phyloP scores from a whole-genome alignment of 495 filamentous ascomycete genomes.

The Neurospora tetraspora region DNA sequence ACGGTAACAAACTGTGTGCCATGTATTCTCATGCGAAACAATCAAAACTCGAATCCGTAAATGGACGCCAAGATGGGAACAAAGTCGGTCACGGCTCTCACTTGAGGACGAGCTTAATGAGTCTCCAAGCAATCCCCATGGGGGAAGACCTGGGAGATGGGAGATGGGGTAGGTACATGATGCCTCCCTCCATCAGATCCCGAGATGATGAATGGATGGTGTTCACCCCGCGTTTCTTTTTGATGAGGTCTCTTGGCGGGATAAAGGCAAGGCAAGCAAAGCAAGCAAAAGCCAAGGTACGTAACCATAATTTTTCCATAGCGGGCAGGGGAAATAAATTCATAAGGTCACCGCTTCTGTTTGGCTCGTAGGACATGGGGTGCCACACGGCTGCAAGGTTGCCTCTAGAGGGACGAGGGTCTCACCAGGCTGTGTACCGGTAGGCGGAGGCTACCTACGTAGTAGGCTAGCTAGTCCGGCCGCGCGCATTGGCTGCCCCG shows the following conservation, averaged over 20 bases:
- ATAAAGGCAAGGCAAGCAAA: not conserved
- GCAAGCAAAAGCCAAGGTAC: not conserved
- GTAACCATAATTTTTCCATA: not conserved
- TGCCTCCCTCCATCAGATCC: no score
- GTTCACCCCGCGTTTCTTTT: not conserved
- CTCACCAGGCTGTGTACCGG: slow-evolving; percentile 11
- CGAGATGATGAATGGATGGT: not conserved
- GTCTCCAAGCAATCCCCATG: not conserved
- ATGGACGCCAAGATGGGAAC: not conserved
- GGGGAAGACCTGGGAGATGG: not conserved
- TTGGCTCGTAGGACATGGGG: not conserved
- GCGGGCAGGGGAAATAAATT: not conserved
- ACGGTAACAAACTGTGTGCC: not conserved
- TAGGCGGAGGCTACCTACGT: not conserved
- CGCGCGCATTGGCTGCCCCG: slow-evolving; percentile 1
- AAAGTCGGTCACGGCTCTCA: not conserved
- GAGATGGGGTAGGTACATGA: not conserved
- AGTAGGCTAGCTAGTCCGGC: no score
- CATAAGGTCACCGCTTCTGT: not conserved
- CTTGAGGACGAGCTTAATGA: not conserved
- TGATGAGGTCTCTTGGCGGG: not conserved
- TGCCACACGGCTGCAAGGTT: slow-evolving; percentile 14
- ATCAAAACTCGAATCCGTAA: not conserved
- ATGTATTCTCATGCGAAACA: not conserved
- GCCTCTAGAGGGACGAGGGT: slow-evolving; percentile 5